phyloP scores from a whole-genome alignment of 148 eudicot species.

The Hydrangea macrophylla region DNA sequence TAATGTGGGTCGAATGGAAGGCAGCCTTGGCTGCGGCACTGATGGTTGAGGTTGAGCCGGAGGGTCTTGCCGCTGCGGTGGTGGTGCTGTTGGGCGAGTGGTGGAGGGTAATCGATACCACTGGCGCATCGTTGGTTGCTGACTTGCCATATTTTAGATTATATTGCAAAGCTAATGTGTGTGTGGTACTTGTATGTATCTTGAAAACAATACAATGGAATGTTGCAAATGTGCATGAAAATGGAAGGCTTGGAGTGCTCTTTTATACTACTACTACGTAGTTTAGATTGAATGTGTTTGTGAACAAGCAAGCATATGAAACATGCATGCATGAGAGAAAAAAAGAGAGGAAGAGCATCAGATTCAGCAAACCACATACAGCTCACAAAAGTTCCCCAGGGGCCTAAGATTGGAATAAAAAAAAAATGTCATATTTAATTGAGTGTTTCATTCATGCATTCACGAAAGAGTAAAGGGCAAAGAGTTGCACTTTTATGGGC shows the following conservation, averaged over 20 bases:
- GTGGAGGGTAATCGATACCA: constrained; percentile 49
- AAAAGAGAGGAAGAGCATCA: constrained; percentile 39
- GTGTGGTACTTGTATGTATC: not conserved
- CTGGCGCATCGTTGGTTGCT: constrained; percentile 44
- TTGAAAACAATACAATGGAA: not conserved
- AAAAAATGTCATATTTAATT: not conserved
- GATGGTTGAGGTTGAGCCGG: constrained; percentile 27
- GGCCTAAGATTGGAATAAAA: constrained; percentile 41
- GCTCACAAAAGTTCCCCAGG: constrained; percentile 24
- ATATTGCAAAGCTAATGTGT: not conserved
- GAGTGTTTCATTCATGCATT: constrained; percentile 15
- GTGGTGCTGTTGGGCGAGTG: constrained; percentile 24
- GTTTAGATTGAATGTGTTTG: not conserved
- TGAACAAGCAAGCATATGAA: not conserved
- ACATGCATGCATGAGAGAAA: not conserved
- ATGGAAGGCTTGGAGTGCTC: constrained; percentile 4
- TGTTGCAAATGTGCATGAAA: not conserved
- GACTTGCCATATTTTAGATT: constrained; percentile 38
- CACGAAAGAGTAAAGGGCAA: constrained; percentile 14
- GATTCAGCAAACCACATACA: constrained; percentile 41
- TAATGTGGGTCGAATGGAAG: constrained; percentile 30
- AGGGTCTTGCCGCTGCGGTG: constrained; percentile 30
- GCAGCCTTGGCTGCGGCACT: constrained; percentile 27
- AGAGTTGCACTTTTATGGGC: not conserved
- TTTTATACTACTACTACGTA: constrained; percentile 24